Conservation (phyloP, 192 early-diverging fungal genomes). For the Phycomyces nitens region DNA sequence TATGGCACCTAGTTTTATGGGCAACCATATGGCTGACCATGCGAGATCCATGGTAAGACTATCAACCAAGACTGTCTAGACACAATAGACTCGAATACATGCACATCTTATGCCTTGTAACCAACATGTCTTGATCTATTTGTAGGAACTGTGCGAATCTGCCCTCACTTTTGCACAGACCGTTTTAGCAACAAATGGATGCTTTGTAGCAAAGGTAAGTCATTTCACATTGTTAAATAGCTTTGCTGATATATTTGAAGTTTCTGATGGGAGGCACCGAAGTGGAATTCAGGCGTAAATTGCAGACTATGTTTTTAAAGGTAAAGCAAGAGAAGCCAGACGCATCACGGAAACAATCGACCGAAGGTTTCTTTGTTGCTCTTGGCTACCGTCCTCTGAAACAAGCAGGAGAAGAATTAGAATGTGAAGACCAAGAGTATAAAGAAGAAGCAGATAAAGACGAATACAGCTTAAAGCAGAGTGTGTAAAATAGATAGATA, state of each 20-base stretch:
- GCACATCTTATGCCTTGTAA: too few species aligned
- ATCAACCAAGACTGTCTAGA: too few species aligned
- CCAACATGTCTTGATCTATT: neutral
- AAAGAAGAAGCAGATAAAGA: neutral
- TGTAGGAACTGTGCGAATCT: constrained; percentile 61
- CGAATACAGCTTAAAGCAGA: neutral
- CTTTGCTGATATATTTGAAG: constrained; percentile 13
- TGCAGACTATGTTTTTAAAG: constrained; percentile 50
- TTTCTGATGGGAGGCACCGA: constrained; percentile 63
- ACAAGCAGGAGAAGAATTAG: neutral
- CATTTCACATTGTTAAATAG: too few species aligned
- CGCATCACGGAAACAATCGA: constrained; percentile 62
- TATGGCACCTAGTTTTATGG: constrained; percentile 82
- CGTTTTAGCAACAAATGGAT: constrained; percentile 50
- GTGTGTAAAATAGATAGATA: neutral
- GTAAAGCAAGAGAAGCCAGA: constrained; percentile 67
- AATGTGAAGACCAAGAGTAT: neutral
- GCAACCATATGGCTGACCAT: constrained; percentile 65
- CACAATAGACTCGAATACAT: too few species aligned
- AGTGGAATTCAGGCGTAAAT: constrained; percentile 37
- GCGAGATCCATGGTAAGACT: constrained; percentile 53
- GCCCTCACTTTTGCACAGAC: constrained; percentile 61
- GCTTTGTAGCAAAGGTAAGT: constrained; percentile 71
- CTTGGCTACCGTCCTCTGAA: constrained; percentile 36
- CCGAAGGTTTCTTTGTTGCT: constrained; percentile 72